Evolutionary conservation across 2,329 filamentous ascomycete species (phyloP), one percentile per base, ranked within the genome.

Genomic region (Trichoderma atroviride): DNA sequence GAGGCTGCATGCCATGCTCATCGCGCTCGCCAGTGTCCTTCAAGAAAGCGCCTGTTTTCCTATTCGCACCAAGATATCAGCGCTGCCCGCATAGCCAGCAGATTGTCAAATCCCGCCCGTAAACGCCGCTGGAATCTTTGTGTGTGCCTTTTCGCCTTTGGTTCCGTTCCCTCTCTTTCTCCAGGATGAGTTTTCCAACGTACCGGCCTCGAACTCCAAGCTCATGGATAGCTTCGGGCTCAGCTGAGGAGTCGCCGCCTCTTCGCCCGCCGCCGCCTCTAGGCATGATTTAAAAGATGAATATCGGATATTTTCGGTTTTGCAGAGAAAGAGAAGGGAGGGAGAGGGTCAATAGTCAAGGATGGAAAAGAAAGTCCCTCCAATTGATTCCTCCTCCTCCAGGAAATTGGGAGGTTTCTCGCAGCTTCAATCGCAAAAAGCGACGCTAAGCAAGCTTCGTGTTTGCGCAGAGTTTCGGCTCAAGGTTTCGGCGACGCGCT

Each of bases 1-100:
- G 87, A 43, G 92, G 91, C 78, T 97, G 93, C 83, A 99, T 89
- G 79, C 95, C 96, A 85, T 97, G 85, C 78, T 96, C 94, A 81
- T 98, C 95, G 81, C 93, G 91, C 71, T 90, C 84, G 64, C 93
- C 93, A 68, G 85, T 89, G 76, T 97, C 93, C 75, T 89, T 88
- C 37, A 98, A 81, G 0, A 89, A 91, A 31, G 97, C 87, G 56
- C 96, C 96, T 0, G 96, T 99, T 86, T 97, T 96, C 74, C 95
- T 97, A 73, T 61, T 52, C 59, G 40, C 56, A 70, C 22, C 37
- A 43, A 43, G 16, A 27, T 5, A 62, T 71, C 68, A 73, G 73
- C 53, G 27, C 62, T 47, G 55, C 64, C 40, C 50, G 11, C 47
- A 14, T 13, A 31, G 19, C 40, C 53, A 10, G 3, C 27, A 24